These are phyloP conservation scores for Erigeron philadelphicus DNA, from an alignment of 140 eudicot genomes.

Conservation along the genomic window DNA sequence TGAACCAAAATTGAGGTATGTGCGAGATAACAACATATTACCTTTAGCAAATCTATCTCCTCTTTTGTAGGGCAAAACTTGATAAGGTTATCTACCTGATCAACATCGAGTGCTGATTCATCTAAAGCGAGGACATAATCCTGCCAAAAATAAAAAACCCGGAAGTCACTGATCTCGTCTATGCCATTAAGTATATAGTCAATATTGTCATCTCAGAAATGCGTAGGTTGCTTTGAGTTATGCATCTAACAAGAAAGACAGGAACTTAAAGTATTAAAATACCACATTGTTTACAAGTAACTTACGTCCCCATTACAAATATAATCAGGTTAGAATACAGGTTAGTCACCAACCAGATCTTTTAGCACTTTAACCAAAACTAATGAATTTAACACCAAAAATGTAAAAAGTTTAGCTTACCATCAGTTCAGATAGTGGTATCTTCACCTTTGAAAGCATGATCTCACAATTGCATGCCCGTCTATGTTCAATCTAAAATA, in stretches of 20 bases:
- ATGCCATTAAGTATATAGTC: constrained; percentile 10
- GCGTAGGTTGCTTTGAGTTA: constrained; percentile 5
- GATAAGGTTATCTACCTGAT: constrained; percentile 59
- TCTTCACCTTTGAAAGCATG: constrained; percentile 96
- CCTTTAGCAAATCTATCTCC: constrained; percentile 52
- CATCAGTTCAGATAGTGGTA: constrained; percentile 77
- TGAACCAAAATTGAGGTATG: no score
- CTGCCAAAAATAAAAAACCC: constrained; percentile 30
- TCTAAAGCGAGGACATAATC: constrained; percentile 52
- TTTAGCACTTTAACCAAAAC: constrained; percentile 6
- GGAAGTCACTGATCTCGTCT: neutral
- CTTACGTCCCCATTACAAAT: neutral
- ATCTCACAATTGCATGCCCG: constrained; percentile 97
- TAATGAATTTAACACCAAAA: neutral
- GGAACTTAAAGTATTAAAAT: no score
- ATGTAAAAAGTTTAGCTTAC: constrained; percentile 41
- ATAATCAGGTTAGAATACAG: neutral
- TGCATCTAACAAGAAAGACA: neutral
- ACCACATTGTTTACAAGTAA: no score
- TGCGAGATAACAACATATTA: constrained; percentile 7
- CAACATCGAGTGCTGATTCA: constrained; percentile 47
- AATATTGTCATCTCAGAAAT: constrained; percentile 10
- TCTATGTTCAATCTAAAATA: constrained; percentile 71
- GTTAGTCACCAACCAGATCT: neutral
- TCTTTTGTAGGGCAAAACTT: constrained; percentile 64